Conservation (phyloP, 371 early-diverging fungal genomes). For the Mortierella sp. region DNA sequence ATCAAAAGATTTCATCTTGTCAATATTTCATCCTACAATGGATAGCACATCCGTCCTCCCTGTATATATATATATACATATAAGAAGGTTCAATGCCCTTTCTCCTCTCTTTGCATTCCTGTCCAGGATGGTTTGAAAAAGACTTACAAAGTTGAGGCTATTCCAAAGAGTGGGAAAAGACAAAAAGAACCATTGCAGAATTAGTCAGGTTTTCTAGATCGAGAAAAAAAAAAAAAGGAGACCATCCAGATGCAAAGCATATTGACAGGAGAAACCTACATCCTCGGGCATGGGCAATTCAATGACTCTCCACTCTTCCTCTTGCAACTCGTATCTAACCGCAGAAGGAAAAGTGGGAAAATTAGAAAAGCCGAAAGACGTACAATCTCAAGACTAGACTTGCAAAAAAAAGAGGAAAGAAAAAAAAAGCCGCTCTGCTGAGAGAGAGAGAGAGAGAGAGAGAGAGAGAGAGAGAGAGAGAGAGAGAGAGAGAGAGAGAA, state of each 20-base stretch:
- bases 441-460: background rate
- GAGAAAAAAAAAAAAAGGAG: background rate
- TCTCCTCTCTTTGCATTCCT: no score
- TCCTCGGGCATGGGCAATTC: constrained; percentile 74
- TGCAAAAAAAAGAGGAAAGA: background rate
- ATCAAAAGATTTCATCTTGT: no score
- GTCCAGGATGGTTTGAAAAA: no score
- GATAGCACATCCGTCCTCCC: no score
- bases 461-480: background rate
- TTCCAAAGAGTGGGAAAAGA: background rate
- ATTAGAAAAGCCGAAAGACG: background rate
- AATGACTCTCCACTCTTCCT: constrained; percentile 73
- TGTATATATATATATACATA: no score
- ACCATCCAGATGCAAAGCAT: background rate
- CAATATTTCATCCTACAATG: no score
- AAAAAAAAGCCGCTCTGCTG: no score
- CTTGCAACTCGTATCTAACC: constrained; percentile 72
- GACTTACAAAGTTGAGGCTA: constrained; percentile 35
- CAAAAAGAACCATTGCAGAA: no score
- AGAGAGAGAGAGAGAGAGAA: background rate
- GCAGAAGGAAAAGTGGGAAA: background rate
- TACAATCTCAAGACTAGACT: no score
- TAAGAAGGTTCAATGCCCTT: no score
- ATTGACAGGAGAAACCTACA: constrained; percentile 51
- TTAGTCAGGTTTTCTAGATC: no score